phyloP scores from a whole-genome alignment of 2,329 filamentous ascomycete species.

The Penicillium hesseltinei region DNA sequence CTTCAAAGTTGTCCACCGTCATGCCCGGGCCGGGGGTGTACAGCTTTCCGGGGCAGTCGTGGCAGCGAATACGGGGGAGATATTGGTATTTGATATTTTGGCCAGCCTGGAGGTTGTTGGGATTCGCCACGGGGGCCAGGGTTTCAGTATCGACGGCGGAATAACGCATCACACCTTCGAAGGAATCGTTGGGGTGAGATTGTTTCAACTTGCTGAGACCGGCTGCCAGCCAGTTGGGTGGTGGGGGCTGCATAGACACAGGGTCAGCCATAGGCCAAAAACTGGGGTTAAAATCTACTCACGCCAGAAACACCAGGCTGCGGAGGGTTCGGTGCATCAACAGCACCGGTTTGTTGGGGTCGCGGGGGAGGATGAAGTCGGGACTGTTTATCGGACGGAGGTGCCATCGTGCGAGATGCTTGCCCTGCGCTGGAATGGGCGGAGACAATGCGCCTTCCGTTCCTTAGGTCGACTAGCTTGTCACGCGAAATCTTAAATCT shows the following conservation, averaged over 20 bases:
- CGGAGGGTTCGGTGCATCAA: conserved; percentile 46
- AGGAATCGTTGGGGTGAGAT: conserved; percentile 74
- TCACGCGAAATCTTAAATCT: conserved; percentile 71
- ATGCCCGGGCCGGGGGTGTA: conserved; percentile 86
- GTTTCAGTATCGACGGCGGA: conserved; percentile 73
- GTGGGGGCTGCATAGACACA: conserved; percentile 62
- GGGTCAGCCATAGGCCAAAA: conserved; percentile 18
- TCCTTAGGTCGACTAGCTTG: conserved; percentile 51
- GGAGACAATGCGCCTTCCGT: conserved; percentile 20
- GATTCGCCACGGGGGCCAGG: conserved; percentile 59
- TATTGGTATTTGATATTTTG: conserved; percentile 72
- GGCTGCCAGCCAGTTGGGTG: conserved; percentile 78
- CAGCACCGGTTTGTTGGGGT: conserved; percentile 44
- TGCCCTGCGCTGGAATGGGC: conserved; percentile 59
- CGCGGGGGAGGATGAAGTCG: conserved; percentile 30
- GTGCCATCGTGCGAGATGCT: conserved; percentile 55
- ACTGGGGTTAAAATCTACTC: conserved; percentile 35
- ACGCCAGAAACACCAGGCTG: conserved; percentile 45
- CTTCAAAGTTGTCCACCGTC: conserved; percentile 86
- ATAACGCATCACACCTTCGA: conserved; percentile 90
- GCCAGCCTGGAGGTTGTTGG: conserved; percentile 54
- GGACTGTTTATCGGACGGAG: conserved; percentile 33
- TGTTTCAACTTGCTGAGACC: conserved; percentile 70
- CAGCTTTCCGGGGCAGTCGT: conserved; percentile 88
- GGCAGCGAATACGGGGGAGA: conserved; percentile 83